These are phyloP conservation scores for Populus davidiana DNA, from an alignment of 345 rosid species.

Conservation along the genomic window DNA sequence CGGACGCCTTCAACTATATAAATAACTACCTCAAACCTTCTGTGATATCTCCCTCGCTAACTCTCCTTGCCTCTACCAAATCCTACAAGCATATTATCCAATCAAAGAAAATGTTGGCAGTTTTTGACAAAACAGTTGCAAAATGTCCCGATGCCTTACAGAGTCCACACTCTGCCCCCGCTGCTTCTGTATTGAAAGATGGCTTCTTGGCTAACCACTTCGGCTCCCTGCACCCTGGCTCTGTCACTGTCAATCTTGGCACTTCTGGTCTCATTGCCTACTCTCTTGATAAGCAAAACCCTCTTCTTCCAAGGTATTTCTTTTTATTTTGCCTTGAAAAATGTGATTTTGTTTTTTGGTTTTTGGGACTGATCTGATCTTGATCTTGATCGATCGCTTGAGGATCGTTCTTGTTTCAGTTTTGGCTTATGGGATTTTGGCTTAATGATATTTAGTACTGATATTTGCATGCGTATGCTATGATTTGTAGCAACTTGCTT, in stretches of 20 bases:
- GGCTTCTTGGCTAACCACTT: constrained; percentile 62
- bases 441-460: background rate
- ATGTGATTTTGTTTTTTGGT: background rate
- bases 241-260: constrained; percentile 74
- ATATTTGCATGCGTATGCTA: background rate
- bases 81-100: background rate
- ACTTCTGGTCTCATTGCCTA: constrained; percentile 71
- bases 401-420: background rate
- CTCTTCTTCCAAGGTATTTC: constrained; percentile 79
- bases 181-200: constrained; percentile 56
- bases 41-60: background rate
- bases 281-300: constrained; percentile 70
- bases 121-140: constrained; percentile 81
- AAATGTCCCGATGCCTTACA: constrained; percentile 73
- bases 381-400: constrained; percentile 14
- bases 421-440: background rate
- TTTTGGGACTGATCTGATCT: constrained; percentile 7
- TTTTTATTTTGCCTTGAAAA: background rate
- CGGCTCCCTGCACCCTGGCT: constrained; percentile 43
- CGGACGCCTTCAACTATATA: background rate
- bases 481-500: background rate
- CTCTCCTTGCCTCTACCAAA: background rate
- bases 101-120: constrained; percentile 61
- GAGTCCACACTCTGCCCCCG: constrained; percentile 48
- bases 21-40: background rate